Evolutionary conservation across 169 alveolate genomes (phyloP).

Genomic region (Eimeria maxima): DNA sequence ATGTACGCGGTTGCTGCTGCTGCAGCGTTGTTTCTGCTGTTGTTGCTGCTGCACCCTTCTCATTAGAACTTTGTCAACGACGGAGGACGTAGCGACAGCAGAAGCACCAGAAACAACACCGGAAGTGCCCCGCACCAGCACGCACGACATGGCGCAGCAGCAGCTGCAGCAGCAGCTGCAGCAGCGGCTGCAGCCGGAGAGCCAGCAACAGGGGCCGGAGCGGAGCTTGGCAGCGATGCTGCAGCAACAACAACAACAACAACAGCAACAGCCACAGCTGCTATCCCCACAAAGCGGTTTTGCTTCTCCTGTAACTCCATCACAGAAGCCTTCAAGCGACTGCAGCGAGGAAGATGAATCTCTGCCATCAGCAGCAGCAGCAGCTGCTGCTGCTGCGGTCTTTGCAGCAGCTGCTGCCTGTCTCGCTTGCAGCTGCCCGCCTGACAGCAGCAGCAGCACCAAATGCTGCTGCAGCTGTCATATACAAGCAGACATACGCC

Average conservation of each 20-base stretch:
- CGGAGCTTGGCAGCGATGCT: not conserved
- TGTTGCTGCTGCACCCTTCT: not conserved
- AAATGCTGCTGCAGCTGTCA: too few species aligned
- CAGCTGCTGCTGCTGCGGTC: not conserved
- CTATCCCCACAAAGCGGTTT: not conserved
- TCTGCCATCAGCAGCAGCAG: not conserved
- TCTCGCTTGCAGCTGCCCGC: too few species aligned
- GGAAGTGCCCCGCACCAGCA: not conserved
- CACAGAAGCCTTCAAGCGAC: conserved; percentile 25
- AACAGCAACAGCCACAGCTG: not conserved
- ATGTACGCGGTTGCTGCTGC: not conserved
- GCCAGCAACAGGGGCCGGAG: too few species aligned
- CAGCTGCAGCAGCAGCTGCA: too few species aligned
- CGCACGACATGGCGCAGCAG: too few species aligned
- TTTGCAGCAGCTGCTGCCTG: too few species aligned
- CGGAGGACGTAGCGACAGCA: conserved; percentile 76
- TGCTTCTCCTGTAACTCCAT: conserved; percentile 3
- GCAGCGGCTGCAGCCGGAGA: too few species aligned
- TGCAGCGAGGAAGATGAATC: conserved; percentile 16
- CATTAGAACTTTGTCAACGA: conserved; percentile 25
- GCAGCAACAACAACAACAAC: not conserved
- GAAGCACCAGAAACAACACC: conserved; percentile 41
- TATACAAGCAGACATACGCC: too few species aligned
- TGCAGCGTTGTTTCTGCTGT: not conserved
- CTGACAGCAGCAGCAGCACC: too few species aligned